Conservation (phyloP, 2,329 filamentous ascomycete genomes). For the Tolypocladium sp. region DNA sequence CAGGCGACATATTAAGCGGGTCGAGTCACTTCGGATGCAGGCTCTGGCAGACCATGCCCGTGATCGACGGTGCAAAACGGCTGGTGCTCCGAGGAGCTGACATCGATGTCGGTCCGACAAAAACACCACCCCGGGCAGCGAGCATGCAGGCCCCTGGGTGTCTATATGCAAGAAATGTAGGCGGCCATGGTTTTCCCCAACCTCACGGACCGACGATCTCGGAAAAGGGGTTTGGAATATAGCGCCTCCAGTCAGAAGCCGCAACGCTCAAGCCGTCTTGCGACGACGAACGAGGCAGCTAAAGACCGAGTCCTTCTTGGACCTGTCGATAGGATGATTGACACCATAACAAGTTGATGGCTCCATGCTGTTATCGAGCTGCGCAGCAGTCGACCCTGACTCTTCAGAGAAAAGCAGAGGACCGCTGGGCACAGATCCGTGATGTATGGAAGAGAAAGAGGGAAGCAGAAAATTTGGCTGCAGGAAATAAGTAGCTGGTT, state of each 20-base stretch:
- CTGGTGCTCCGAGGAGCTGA: background rate
- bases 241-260: conserved; percentile 52
- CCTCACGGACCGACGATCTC: conserved; percentile 85
- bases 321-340: conserved; percentile 92
- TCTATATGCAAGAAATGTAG: conserved; percentile 44
- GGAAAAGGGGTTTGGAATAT: conserved; percentile 88
- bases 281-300: conserved; percentile 58
- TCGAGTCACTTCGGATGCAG: background rate
- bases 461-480: conserved; percentile 11
- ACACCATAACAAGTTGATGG: conserved; percentile 67
- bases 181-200: conserved; percentile 81
- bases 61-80: background rate
- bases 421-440: conserved; percentile 82
- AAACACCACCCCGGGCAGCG: background rate
- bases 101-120: background rate
- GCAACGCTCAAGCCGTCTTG: conserved; percentile 55
- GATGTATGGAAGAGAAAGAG: conserved; percentile 29
- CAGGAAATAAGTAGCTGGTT: background rate
- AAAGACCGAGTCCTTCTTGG: conserved; percentile 64
- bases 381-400: conserved; percentile 69
- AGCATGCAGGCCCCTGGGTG: background rate
- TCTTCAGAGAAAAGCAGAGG: conserved; percentile 40
- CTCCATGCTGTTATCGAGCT: conserved; percentile 81
- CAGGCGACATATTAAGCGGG: background rate
- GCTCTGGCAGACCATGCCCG: background rate